Conservation (phyloP, 768 basidiomycete genomes). For the Erythrobasidium yunnanense region DNA sequence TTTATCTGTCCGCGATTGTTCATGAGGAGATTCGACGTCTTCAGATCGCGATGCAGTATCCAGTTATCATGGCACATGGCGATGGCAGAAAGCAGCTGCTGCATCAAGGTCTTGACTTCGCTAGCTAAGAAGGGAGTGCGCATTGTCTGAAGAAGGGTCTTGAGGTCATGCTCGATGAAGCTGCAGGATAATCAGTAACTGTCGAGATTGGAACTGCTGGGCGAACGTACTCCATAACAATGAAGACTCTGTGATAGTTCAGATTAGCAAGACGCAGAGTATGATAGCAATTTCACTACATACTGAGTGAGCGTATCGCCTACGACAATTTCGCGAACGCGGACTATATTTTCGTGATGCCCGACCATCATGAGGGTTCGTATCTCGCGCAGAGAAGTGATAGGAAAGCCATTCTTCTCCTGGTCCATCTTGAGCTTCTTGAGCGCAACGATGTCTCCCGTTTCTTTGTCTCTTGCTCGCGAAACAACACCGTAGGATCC, state of each 20-base stretch:
- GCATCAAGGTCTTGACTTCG: conserved; percentile 93
- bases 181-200: neutral
- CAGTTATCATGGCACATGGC: conserved; percentile 89
- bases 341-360: conserved; percentile 72
- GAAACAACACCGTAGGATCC: conserved; percentile 96
- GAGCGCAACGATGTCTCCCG: conserved; percentile 87
- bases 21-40: conserved; percentile 95
- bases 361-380: conserved; percentile 89
- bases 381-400: conserved; percentile 86
- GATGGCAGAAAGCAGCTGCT: conserved; percentile 84
- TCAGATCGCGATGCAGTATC: conserved; percentile 94
- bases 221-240: conserved; percentile 49
- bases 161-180: conserved; percentile 98
- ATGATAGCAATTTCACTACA: too few relatives aligned
- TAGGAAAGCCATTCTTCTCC: conserved; percentile 97
- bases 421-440: conserved; percentile 98
- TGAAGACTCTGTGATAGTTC: conserved; percentile 76
- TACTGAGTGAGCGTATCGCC: conserved; percentile 98
- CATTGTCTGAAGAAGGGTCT: conserved; percentile 87
- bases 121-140: conserved; percentile 92
- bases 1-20: conserved; percentile 98
- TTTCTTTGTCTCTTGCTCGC: conserved; percentile 85
- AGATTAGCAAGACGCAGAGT: too few relatives aligned
- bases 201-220: too few relatives aligned
- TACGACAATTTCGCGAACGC: conserved; percentile 93